phyloP scores from a whole-genome alignment of 148 eudicot species.

The Silene conica region DNA sequence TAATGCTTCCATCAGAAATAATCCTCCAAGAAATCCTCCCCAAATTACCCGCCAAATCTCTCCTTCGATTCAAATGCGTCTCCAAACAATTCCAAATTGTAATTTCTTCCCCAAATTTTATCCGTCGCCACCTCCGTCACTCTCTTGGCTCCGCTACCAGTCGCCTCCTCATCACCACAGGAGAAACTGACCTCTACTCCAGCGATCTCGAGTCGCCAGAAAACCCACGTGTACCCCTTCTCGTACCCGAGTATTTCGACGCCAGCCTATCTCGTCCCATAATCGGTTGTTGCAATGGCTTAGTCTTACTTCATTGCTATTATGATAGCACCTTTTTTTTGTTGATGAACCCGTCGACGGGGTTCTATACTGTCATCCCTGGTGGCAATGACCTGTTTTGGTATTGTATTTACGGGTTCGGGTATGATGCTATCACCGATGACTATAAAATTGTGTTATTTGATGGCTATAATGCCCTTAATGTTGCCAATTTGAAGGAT shows the following conservation, averaged over 20 bases:
- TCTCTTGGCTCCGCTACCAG: neutral
- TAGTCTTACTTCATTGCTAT: neutral
- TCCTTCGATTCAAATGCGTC: conserved; percentile 14
- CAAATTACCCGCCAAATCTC: neutral
- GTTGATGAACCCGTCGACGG: neutral
- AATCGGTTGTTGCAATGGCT: conserved; percentile 2
- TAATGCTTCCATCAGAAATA: neutral
- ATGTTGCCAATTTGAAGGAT: too few relatives aligned
- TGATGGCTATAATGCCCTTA: too few relatives aligned
- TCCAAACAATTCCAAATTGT: conserved; percentile 5
- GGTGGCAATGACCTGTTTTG: neutral
- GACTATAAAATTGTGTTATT: too few relatives aligned
- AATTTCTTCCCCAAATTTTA: conserved; percentile 8
- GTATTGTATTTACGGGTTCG: neutral
- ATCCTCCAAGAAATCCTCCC: neutral
- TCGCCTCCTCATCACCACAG: neutral
- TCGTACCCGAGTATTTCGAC: neutral
- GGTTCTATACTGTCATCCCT: neutral
- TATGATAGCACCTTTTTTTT: neutral
- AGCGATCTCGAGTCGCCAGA: neutral
- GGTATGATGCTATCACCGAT: neutral
- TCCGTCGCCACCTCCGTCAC: conserved; percentile 4
- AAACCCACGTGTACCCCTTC: neutral
- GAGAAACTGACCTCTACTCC: neutral
- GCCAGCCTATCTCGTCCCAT: neutral